Conservation (phyloP, 1,139 yeast species). For the Blastobotrys niveus region DNA sequence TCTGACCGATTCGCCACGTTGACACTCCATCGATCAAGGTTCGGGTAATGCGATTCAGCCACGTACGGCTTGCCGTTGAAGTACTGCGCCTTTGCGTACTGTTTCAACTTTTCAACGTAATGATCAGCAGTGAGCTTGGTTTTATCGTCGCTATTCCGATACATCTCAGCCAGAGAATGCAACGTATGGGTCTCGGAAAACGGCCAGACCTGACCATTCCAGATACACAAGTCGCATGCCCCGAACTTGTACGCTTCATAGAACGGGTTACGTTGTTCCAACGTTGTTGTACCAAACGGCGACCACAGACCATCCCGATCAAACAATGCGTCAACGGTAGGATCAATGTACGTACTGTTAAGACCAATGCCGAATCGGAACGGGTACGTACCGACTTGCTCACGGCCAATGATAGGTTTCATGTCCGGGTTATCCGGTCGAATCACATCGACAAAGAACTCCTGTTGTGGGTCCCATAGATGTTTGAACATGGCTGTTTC, state of each 20-base stretch:
- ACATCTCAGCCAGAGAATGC: neutral
- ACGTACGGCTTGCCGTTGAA: conserved; percentile 3
- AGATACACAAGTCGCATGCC: neutral
- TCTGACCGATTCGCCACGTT: conserved; percentile 3
- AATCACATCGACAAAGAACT: neutral
- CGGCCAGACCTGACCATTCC: neutral
- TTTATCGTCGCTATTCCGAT: neutral
- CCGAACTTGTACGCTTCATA: neutral
- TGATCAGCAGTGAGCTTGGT: neutral
- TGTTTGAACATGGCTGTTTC: neutral
- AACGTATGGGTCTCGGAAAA: neutral
- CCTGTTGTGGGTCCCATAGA: conserved; percentile 3
- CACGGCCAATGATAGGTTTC: neutral
- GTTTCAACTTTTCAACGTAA: neutral
- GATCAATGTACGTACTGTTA: neutral
- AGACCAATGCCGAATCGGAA: neutral
- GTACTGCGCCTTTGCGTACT: neutral
- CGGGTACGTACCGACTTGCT: neutral
- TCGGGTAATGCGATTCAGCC: conserved; percentile 4
- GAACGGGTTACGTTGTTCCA: neutral
- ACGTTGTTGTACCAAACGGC: neutral
- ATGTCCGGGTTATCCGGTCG: neutral
- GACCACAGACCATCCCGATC: neutral
- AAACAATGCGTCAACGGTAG: neutral
- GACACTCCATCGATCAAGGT: conserved; percentile 1